Base-by-base conservation (phyloP, 345 rosid species). In the Melastoma malabathricum region DNA sequence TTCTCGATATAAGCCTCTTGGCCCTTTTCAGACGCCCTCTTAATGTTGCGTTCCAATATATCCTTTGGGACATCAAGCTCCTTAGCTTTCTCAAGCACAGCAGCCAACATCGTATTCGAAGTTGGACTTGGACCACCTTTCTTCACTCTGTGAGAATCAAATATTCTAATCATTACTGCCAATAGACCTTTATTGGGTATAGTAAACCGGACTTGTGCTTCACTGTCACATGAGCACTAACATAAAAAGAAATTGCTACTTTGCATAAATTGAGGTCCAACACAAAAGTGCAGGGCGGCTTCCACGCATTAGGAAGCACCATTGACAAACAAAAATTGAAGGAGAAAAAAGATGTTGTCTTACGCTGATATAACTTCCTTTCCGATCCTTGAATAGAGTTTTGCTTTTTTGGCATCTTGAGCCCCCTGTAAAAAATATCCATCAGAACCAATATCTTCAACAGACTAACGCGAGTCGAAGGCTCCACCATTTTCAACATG, bases 351-450 rank as follows among this genome's bases (percentile, higher is more conserved):
- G 61, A 6, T 17, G 67, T 59, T 31, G 62, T 69, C 96, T 78
- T 78, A 86, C 96, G 83, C 92, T 64, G 96, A 90, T 38, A 90
- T 67, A 49, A 90, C 89, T 77, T 90, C 94, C 60, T 90, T 90
- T 38, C 96, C 96, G 41, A 86, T 76, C 68, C 71, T 83, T 13
- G 83, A 72, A 51, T 78, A 78, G 19, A 86, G 59, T 59, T 90
- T 90, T 2, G 81, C 79, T 70, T 90, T 90, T 79, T 82, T 86
- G 9, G 80, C 81, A 83, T 86, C 84, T 74, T 90, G 94, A 64
- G 86, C 76, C 13, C 73, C 84, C 98, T 90, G 77, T 47, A 72
- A 54, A 23, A 39, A 62, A 5, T 65, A 39, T 48, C 53, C 31
- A 47, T 64, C 25, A 62, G 52, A 54, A 29, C 46, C 59, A 23